Evolutionary conservation across 352 stramenopile species (phyloP), one percentile per base, ranked within the genome.

Genomic region (Phytopythium boreale): DNA sequence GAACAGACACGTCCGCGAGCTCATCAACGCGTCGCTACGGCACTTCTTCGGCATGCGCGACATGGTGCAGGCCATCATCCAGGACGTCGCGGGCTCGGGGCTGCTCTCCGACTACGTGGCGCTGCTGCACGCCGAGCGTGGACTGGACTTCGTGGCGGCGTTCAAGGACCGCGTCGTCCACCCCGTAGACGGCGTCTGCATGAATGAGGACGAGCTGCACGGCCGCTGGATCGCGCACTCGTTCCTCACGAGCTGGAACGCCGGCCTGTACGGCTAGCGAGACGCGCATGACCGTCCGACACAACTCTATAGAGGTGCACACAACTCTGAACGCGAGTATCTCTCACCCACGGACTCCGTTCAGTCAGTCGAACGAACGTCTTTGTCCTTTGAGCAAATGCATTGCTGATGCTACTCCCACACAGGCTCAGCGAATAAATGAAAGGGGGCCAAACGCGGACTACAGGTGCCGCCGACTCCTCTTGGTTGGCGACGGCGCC

Each of bases 401-500:
- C 46, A 52, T 22, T 31, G 46, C 22, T 31, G 19, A 0, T 26
- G 41, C 15, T 22, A 22, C n/a, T 17, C 20, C 4, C 47, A 27
- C 47, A 14, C 10, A 39, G 6, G 34, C n/a, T 14, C 34, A 34
- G 47, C 47, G 47, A 53, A 53, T 53, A 53, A 53, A 53, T 53
- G 24, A 53, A 53, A 10, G 24, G 24, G n/a, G 22, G 47, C 5
- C 12, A 52, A 2, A 31, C 24, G 47, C 24, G 2, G 5, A 0
- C 51, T 58, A 82, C 8, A 62, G 61, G 44, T 70, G 52, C 41
- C 74, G 70, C 53, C 76, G 84, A 69, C 82, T 76, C 43, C 70
- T 70, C 70, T 91, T 91, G 57, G 77, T 77, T 37, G 79, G 79
- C 36, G 77, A 87, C 22, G 75, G 72, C 4, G 74, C 47, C 44